Conservation (phyloP, 1,284 basidiomycete species). For the Puccinia horiana region DNA sequence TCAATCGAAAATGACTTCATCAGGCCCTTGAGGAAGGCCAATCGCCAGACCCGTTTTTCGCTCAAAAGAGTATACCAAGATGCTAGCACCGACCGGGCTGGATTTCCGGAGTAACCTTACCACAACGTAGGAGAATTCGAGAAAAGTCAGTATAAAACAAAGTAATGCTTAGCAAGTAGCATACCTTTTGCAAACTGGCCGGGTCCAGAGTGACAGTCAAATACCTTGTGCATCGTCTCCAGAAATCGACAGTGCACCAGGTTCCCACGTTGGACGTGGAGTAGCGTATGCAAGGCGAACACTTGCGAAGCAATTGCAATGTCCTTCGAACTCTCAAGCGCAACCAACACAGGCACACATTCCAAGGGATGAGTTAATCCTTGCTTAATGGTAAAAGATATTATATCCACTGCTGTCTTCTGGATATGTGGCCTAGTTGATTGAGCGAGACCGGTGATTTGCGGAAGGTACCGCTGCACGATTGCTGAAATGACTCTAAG, state of each 20-base stretch:
- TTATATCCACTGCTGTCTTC: constrained; percentile 80
- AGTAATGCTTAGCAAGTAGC: neutral
- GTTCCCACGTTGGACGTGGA: constrained; percentile 86
- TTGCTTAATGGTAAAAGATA: constrained; percentile 88
- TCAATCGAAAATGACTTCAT: constrained; percentile 77
- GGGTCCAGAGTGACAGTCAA: constrained; percentile 70
- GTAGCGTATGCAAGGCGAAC: constrained; percentile 73
- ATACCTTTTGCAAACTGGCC: constrained; percentile 61
- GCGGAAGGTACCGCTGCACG: constrained; percentile 83
- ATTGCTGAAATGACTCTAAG: constrained; percentile 84
- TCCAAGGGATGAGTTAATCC: constrained; percentile 91
- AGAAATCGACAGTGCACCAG: constrained; percentile 82
- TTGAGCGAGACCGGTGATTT: constrained; percentile 77
- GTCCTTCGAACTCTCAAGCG: constrained; percentile 80
- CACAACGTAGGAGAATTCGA: neutral
- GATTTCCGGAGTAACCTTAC: constrained; percentile 64
- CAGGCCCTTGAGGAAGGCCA: constrained; percentile 82
- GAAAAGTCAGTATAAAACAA: neutral
- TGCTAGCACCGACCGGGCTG: constrained; percentile 73
- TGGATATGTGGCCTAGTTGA: constrained; percentile 73
- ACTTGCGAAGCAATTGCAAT: constrained; percentile 71
- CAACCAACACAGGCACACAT: constrained; percentile 88
- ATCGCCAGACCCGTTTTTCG: constrained; percentile 78
- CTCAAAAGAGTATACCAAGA: constrained; percentile 86
- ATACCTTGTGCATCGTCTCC: constrained; percentile 75